Base-by-base conservation (phyloP, 2,329 filamentous ascomycete genomes). In the Zymoseptoria ardabiliae region DNA sequence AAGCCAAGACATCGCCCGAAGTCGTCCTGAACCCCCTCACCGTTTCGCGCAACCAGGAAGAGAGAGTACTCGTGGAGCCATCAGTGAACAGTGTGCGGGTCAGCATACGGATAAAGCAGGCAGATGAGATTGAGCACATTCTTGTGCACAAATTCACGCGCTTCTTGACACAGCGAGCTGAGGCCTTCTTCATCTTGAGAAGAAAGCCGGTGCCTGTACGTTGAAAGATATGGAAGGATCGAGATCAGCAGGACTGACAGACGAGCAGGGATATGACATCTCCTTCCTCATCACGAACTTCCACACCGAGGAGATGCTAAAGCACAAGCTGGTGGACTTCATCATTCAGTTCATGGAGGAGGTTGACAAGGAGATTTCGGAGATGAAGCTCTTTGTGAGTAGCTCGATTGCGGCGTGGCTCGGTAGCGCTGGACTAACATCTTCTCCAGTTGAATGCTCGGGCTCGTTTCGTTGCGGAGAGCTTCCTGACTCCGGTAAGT, bases 261-360 rank as follows among this genome's bases (percentile, higher is more conserved):
- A 17, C 21, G 0, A 35, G 61, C 64, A 93, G 90, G 94, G 93
- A 68, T 99, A 99, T 75, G 94, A 99, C 70, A 99, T 99, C 69
- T 97, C 92, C 7, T 99, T 99, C 81, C 76, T 99, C 72, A 96
- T 99, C 72, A 99, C 94, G 53, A 99, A 99, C 78, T 95, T 94
- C 81, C 94, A 99, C 71, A 97, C 94, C 4, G 94, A 97, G 76
- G 90, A 95, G 74, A 96, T 99, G 91, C 76, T 97, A 73, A 97
- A 97, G 81, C 93, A 99, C 75, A 97, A 99, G 81, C 82, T 99
- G 68, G 95, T 99, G 35, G 94, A 99, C 75, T 99, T 99, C 72
- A 96, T 99, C 68, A 97, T 99, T 66, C 88, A 97, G 72, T 99
- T 99, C 72, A 97, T 99, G 93, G 93, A 99, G 76, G 94, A 99